Evolutionary conservation across 345 rosid genomes (phyloP), one percentile per base, ranked within the genome.

Genomic region (Citrus sp.): DNA sequence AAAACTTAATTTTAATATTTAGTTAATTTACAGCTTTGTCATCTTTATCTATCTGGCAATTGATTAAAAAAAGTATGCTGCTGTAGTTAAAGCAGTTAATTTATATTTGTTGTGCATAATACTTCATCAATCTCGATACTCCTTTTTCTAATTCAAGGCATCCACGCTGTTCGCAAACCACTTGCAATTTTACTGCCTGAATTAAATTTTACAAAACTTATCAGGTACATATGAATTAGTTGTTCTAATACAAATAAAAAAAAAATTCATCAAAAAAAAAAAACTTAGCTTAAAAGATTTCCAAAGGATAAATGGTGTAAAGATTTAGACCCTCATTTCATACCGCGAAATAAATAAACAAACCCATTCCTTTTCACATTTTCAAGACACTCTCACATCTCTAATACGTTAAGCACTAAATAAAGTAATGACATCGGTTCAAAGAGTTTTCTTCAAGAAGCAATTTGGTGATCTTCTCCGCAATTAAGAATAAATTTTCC

Each of bases 401-500:
- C 16, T 0, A 12, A 3, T 46, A 40, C 34, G 0, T 40, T 9
- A 46, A 46, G 51, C 51, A 13, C 18, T 1, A 3, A 13, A 46
- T 3, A 46, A 46, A 46, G 51, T 13, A 12, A 46, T 46, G 2
- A 13, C 51, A 3, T 46, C 10, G 18, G 18, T 10, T 46, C 16
- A 46, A 46, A 46, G 51, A 46, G 51, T 13, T 46, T 54, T 54
- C 58, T 18, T 51, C 7, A 5, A 54, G 58, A 18, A 54, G 58
- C 58, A 54, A 18, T 4, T 54, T 12, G 51, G 51, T 46, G 10
- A 3, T 46, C 51, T 51, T 28, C 16, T n/a, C 18, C 35, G 27
- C 75, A 61, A 55, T 66, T 68, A 74, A 84, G 10, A 67, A 69
- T 46, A 66, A 25, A 60, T 72, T 79, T 78, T 46, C 51, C 59